Conservation (phyloP, 345 rosid genomes). For the Lepidium didymum region DNA sequence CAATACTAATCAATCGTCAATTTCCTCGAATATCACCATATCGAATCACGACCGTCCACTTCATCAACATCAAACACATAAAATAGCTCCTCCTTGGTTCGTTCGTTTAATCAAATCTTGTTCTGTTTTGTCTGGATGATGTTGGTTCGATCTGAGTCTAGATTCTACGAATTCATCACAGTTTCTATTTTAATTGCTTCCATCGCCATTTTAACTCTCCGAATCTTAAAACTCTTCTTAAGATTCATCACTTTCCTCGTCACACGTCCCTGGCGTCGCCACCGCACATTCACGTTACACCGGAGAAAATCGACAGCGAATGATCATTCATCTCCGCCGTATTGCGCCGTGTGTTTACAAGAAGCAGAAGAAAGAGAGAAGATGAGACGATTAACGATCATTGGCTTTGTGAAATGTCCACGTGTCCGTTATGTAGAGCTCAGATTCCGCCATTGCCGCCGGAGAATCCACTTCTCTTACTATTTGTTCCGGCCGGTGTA, state of each 20-base stretch:
- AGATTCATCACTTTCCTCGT: neutral
- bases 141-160: neutral
- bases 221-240: neutral
- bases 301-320: neutral
- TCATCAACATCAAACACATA: too few species aligned
- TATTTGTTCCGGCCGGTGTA: conserved; percentile 8
- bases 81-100: too few species aligned
- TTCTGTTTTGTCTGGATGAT: neutral
- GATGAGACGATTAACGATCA: conserved; percentile 24
- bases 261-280: conserved; percentile 15
- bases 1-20: neutral
- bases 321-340: neutral
- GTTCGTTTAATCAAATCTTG: too few species aligned
- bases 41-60: neutral
- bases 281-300: conserved; percentile 26
- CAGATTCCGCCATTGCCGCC: conserved; percentile 5
- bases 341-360: conserved; percentile 31
- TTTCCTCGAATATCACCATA: neutral
- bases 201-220: neutral
- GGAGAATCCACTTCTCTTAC: conserved; percentile 7
- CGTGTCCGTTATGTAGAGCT: conserved; percentile 45
- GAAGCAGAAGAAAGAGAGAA: conserved; percentile 34
- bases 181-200: neutral
- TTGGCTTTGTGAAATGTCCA: conserved; percentile 27
- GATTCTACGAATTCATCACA: neutral